A percentile compares a stretch with the other conserved stretches of the same genome.
These are phyloP conservation scores for Coelastrella sp. DNA, from an alignment of 139 green algal species.

Conservation along the genomic window DNA sequence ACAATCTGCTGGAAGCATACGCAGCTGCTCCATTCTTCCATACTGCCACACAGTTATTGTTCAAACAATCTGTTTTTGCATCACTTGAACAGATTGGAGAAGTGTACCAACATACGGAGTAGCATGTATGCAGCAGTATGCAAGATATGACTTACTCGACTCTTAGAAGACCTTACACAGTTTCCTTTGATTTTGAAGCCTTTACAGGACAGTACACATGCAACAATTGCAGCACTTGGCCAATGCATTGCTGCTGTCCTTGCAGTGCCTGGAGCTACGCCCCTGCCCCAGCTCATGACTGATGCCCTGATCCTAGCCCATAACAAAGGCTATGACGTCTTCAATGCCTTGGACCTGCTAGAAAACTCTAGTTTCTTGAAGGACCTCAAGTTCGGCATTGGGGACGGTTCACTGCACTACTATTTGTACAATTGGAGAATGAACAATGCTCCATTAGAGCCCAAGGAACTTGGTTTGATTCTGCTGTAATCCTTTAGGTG, in stretches of 20 bases:
- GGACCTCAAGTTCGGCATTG: constrained; percentile 98
- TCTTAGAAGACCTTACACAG: too few species aligned
- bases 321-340: constrained; percentile 93
- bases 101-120: too few species aligned
- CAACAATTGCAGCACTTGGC: too few species aligned
- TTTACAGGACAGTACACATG: neutral
- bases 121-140: too few species aligned
- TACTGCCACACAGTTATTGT: too few species aligned
- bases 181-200: neutral
- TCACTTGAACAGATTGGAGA: too few species aligned
- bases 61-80: too few species aligned
- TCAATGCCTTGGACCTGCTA: constrained; percentile 98
- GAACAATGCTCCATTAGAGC: constrained; percentile 52
- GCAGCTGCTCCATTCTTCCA: too few species aligned
- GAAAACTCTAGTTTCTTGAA: constrained; percentile 81
- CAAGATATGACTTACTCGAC: too few species aligned
- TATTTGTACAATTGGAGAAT: constrained; percentile 99
- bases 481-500: constrained; percentile 80
- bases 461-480: constrained; percentile 92
- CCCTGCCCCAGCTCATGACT: constrained; percentile 69
- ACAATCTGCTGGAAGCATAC: too few species aligned
- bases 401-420: constrained; percentile 96
- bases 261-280: constrained; percentile 9
- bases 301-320: constrained; percentile 91
- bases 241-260: neutral